These are phyloP conservation scores for Gaultheria prostrata DNA, from an alignment of 148 eudicot species.

Conservation along the genomic window DNA sequence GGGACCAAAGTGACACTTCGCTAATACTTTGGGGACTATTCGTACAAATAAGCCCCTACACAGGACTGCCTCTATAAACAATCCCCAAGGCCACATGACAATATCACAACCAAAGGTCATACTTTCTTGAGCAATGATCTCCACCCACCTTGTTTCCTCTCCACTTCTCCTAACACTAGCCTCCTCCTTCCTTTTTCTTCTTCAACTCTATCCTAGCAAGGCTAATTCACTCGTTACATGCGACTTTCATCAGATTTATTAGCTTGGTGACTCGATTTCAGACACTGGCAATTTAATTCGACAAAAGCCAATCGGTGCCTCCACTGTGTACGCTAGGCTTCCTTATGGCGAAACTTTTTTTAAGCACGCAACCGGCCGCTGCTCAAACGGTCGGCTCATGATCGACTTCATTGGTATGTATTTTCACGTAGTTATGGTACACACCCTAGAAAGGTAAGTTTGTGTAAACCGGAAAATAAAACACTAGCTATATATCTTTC, in stretches of 20 bases:
- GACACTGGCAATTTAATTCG: constrained; percentile 4
- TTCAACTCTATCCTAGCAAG: background rate
- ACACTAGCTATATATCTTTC: too few relatives aligned
- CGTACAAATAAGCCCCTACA: too few relatives aligned
- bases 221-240: background rate
- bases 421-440: too few relatives aligned
- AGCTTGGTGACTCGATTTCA: background rate
- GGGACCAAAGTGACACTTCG: too few relatives aligned
- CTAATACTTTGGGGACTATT: too few relatives aligned
- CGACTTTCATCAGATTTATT: background rate
- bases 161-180: background rate
- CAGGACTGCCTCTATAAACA: too few relatives aligned
- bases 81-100: too few relatives aligned
- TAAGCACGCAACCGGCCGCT: background rate
- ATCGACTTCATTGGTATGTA: background rate
- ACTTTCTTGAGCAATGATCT: background rate
- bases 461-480: too few relatives aligned
- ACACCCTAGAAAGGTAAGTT: too few relatives aligned
- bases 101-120: too few relatives aligned
- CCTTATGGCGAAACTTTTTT: background rate
- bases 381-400: background rate
- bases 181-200: background rate
- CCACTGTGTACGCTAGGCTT: background rate
- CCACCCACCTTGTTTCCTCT: background rate
- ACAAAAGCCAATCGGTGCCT: background rate